Evolutionary conservation across 1,284 basidiomycete genomes (phyloP).

Genomic region (Melanopsichium pennsylvanicum): DNA sequence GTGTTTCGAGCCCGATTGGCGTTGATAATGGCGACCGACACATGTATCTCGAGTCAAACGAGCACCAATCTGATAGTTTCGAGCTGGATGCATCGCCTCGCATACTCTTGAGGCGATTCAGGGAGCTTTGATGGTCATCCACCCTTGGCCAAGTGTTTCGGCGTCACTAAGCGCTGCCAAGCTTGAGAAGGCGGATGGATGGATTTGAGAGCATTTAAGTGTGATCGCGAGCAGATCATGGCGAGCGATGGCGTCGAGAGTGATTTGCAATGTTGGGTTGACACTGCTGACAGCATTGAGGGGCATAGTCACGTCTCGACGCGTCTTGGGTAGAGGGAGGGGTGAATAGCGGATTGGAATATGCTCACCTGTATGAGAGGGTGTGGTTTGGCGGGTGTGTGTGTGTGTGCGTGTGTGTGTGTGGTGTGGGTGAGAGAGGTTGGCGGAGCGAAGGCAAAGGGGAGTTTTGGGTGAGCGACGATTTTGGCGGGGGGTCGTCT

Average conservation of each 20-base stretch:
- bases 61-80: neutral
- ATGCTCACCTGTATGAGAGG: constrained; percentile 38
- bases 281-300: constrained; percentile 11
- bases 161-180: neutral
- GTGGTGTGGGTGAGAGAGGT: constrained; percentile 32
- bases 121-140: neutral
- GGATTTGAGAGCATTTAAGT: constrained; percentile 3
- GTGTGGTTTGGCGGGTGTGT: no score
- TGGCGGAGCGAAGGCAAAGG: constrained; percentile 32
- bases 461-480: constrained; percentile 28
- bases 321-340: constrained; percentile 17
- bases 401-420: constrained; percentile 18
- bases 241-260: constrained; percentile 21
- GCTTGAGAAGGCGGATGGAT: constrained; percentile 16
- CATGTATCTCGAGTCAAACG: neutral
- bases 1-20: neutral
- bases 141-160: neutral
- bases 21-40: constrained; percentile 22
- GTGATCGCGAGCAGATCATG: constrained; percentile 34
- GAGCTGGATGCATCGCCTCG: neutral
- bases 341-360: constrained; percentile 24
- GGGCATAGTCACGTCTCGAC: constrained; percentile 36
- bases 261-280: constrained; percentile 11
- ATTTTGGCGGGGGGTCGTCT: constrained; percentile 33
- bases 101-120: neutral